Evolutionary conservation across 768 basidiomycete species (phyloP).

Genomic region (Xerocomus brunneocitrinus): DNA sequence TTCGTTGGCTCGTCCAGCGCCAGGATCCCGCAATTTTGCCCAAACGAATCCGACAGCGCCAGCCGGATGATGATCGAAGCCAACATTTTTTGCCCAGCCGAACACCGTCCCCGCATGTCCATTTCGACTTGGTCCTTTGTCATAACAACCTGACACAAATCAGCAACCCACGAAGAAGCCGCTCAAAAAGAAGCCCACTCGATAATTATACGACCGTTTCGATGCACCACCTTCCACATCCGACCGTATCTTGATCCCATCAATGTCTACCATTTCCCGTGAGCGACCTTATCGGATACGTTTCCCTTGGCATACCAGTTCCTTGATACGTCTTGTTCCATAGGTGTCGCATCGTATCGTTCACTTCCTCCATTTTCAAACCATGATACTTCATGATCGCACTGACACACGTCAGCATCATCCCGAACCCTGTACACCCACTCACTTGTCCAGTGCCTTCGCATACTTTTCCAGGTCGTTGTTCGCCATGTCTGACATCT

Average conservation of each 20-base stretch:
- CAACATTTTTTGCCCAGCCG: constrained; percentile 97
- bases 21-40: constrained; percentile 95
- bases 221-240: constrained; percentile 89
- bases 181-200: constrained; percentile 49
- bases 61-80: constrained; percentile 97
- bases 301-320: constrained; percentile 56
- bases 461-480: constrained; percentile 96
- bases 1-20: constrained; percentile 98
- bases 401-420: constrained; percentile 40
- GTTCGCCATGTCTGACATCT: constrained; percentile 99
- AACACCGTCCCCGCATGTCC: constrained; percentile 99
- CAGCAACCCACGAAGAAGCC: constrained; percentile 9
- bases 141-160: constrained; percentile 81
- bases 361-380: constrained; percentile 99
- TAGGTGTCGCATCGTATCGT: constrained; percentile 92
- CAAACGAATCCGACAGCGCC: constrained; percentile 95
- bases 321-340: constrained; percentile 99
- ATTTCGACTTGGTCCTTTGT: constrained; percentile 98
- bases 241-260: constrained; percentile 92
- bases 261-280: constrained; percentile 66
- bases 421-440: background rate
- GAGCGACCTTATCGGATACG: constrained; percentile 7
- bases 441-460: constrained; percentile 94
- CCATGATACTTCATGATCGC: constrained; percentile 99
- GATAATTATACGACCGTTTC: constrained; percentile 94